Conservation (phyloP, 1,284 basidiomycete genomes). For the Apiotrichum sp. region DNA sequence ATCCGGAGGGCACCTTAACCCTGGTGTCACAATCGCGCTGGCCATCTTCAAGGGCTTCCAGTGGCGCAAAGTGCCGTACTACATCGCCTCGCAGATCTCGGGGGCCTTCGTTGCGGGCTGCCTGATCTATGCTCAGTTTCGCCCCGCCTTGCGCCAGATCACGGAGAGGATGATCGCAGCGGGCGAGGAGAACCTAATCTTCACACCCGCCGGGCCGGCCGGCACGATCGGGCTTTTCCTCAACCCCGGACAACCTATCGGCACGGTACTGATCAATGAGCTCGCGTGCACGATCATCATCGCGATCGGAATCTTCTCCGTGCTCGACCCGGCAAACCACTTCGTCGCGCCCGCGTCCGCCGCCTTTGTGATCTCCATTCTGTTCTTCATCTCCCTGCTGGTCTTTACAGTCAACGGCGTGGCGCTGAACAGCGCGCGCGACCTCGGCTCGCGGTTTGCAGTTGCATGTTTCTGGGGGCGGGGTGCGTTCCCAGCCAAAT, state of each 20-base stretch:
- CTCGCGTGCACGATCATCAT: conserved; percentile 1
- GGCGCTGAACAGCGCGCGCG: conserved; percentile 16
- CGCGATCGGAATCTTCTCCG: conserved; percentile 6
- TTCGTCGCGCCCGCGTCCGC: conserved; percentile 5
- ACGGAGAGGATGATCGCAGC: background rate
- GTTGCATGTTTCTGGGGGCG: conserved; percentile 8
- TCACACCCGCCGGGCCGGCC: conserved; percentile 1
- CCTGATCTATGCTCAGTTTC: conserved; percentile 5
- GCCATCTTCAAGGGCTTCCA: conserved; percentile 31
- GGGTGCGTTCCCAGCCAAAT: conserved; percentile 5
- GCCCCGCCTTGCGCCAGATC: background rate
- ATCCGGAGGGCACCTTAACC: conserved; percentile 27
- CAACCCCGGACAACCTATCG: background rate
- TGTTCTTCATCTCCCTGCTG: conserved; percentile 8
- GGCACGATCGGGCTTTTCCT: conserved; percentile 7
- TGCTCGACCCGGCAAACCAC: conserved; percentile 16
- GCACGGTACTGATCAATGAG: conserved; percentile 13
- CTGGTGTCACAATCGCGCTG: conserved; percentile 22
- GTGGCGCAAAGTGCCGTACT: conserved; percentile 34
- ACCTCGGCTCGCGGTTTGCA: conserved; percentile 15
- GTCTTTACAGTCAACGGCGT: conserved; percentile 6
- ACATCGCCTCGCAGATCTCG: conserved; percentile 29
- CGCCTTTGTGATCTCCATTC: conserved; percentile 6
- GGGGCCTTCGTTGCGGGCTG: conserved; percentile 19
- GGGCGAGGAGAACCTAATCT: background rate